These are phyloP conservation scores for Penicillium sp. DNA, from an alignment of 2,329 filamentous ascomycete genomes.

Conservation along the genomic window DNA sequence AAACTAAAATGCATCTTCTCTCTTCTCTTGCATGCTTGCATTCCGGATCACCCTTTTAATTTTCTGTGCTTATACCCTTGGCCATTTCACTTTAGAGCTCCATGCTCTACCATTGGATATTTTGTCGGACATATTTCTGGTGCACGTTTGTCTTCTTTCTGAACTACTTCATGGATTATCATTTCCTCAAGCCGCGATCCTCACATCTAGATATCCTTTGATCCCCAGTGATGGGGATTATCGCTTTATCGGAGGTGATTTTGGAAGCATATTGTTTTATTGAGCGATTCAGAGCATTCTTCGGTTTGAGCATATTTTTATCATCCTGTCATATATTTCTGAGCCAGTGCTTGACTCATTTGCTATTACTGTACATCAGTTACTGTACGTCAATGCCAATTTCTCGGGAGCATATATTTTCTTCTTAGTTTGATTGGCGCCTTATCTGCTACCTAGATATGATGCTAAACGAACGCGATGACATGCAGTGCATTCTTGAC, in stretches of 20 bases:
- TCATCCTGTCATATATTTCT: slow-evolving; percentile 12
- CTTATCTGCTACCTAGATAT: no score
- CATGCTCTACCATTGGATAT: background rate
- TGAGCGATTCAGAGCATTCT: slow-evolving; percentile 22
- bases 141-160: background rate
- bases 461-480: no score
- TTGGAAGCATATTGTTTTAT: slow-evolving; percentile 17
- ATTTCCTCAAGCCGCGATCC: background rate
- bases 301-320: slow-evolving; percentile 20
- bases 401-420: no score
- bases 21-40: slow-evolving; percentile 6
- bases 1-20: slow-evolving; percentile 4
- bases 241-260: slow-evolving; percentile 9
- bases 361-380: no score
- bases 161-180: no score
- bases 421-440: no score
- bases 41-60: slow-evolving; percentile 10
- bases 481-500: no score
- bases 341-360: slow-evolving; percentile 4
- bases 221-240: no score
- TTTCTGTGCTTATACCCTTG: slow-evolving; percentile 18
- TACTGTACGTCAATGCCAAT: slow-evolving; percentile 8
- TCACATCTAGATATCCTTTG: slow-evolving; percentile 1
- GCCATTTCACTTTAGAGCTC: slow-evolving; percentile 5
- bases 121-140: background rate